Evolutionary conservation across 768 basidiomycete genomes (phyloP).

Genomic region (Boletus rex-veris): DNA sequence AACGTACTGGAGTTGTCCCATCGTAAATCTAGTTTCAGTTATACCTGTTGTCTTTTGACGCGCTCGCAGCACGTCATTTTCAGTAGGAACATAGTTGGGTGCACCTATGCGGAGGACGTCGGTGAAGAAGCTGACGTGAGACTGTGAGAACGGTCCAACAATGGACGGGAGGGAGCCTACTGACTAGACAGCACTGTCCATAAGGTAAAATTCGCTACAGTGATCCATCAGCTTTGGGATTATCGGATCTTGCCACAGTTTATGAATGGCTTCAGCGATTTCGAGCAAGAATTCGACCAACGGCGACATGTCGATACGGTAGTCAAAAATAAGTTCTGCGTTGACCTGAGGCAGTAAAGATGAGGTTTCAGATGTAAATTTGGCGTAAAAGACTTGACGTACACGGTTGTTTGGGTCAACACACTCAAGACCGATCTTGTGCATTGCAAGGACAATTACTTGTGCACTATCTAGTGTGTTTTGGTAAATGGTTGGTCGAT

Average conservation of each 20-base stretch:
- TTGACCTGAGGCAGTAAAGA: conserved; percentile 32
- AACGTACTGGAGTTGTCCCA: too few relatives aligned
- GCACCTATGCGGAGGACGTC: conserved; percentile 81
- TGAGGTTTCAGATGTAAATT: neutral
- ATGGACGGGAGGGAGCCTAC: conserved; percentile 26
- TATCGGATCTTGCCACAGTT: conserved; percentile 69
- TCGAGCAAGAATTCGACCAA: conserved; percentile 52
- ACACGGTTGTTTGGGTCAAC: conserved; percentile 60
- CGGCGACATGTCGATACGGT: conserved; percentile 41
- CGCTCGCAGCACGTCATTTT: conserved; percentile 84
- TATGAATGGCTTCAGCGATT: conserved; percentile 63
- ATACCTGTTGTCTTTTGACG: conserved; percentile 88
- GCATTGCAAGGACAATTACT: conserved; percentile 79
- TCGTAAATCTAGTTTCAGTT: conserved; percentile 51
- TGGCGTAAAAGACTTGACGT: neutral
- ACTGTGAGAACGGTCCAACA: neutral
- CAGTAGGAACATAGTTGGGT: conserved; percentile 78
- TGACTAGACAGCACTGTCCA: conserved; percentile 89
- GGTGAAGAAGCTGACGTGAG: conserved; percentile 67
- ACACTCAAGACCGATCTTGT: conserved; percentile 80
- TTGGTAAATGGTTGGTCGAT: conserved; percentile 74
- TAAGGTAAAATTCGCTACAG: conserved; percentile 80
- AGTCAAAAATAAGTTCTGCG: conserved; percentile 63
- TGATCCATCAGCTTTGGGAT: conserved; percentile 52
- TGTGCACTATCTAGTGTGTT: conserved; percentile 90